These are phyloP conservation scores for Pulveroboletus frians DNA, from an alignment of 768 basidiomycete species.

Conservation along the genomic window DNA sequence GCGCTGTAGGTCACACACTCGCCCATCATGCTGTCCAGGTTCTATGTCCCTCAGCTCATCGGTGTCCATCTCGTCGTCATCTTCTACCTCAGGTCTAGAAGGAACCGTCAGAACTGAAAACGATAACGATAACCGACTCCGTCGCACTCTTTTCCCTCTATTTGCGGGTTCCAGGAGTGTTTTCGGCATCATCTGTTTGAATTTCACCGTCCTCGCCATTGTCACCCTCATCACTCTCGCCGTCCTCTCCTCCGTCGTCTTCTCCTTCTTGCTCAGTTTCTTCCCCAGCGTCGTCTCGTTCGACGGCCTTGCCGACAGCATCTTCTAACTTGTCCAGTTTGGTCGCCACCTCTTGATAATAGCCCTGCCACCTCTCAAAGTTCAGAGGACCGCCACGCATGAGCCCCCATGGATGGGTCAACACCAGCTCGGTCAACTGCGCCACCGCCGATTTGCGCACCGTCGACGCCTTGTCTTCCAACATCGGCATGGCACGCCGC, in stretches of 20 bases:
- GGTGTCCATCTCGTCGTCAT: conserved; percentile 54
- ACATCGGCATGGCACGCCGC: conserved; percentile 65
- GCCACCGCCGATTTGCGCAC: conserved; percentile 84
- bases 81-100: conserved; percentile 21
- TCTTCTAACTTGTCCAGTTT: conserved; percentile 71
- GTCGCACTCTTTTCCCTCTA: conserved; percentile 27
- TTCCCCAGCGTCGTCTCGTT: conserved; percentile 35
- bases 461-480: conserved; percentile 85
- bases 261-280: conserved; percentile 31
- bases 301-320: conserved; percentile 57
- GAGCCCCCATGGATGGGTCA: conserved; percentile 84
- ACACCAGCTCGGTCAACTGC: conserved; percentile 66
- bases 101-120: conserved; percentile 7
- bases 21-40: too few species aligned
- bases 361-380: conserved; percentile 63
- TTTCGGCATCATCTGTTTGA: conserved; percentile 21
- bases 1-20: conserved; percentile 38
- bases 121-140: neutral
- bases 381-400: conserved; percentile 81
- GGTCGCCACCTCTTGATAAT: conserved; percentile 56
- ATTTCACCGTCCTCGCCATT: conserved; percentile 34
- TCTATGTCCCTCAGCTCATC: conserved; percentile 40
- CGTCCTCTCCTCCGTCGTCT: conserved; percentile 19
- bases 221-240: conserved; percentile 34
- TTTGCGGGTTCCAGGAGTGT: conserved; percentile 28